These are phyloP conservation scores for Hirsutella thompsonii DNA, from an alignment of 2,329 filamentous ascomycete species.

Conservation along the genomic window DNA sequence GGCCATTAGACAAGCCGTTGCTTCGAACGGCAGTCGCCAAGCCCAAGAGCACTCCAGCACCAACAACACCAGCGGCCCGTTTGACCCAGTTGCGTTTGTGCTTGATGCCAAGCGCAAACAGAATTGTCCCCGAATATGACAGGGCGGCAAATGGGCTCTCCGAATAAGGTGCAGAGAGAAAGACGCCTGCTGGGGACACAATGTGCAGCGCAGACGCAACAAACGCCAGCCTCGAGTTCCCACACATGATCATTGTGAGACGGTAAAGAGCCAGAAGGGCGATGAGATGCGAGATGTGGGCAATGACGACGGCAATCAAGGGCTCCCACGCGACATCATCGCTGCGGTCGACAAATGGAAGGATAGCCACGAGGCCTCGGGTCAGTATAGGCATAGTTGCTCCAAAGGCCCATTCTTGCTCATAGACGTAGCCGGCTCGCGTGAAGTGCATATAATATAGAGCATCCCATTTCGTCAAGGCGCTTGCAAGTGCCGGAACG, in stretches of 20 bases:
- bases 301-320: conserved; percentile 50
- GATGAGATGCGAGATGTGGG: conserved; percentile 63
- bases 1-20: conserved; percentile 75
- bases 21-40: conserved; percentile 62
- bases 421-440: conserved; percentile 52
- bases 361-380: conserved; percentile 17
- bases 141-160: conserved; percentile 71
- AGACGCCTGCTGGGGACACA: conserved; percentile 76
- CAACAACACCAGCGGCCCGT: conserved; percentile 40
- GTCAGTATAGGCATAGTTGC: conserved; percentile 30
- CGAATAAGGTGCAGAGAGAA: conserved; percentile 75
- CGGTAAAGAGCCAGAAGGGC: conserved; percentile 62
- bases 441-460: conserved; percentile 60
- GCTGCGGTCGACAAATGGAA: conserved; percentile 15
- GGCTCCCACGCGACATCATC: conserved; percentile 18
- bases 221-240: conserved; percentile 44
- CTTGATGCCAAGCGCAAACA: conserved; percentile 43
- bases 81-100: conserved; percentile 11
- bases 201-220: conserved; percentile 63
- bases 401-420: conserved; percentile 82
- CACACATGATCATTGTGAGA: conserved; percentile 46
- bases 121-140: conserved; percentile 58
- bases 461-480: conserved; percentile 67
- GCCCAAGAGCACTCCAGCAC: conserved; percentile 58
- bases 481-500: conserved; percentile 34